Evolutionary conservation across 306 rosid genomes (phyloP), one percentile per base, ranked within the genome.

Genomic region (Acmispon strigosus): DNA sequence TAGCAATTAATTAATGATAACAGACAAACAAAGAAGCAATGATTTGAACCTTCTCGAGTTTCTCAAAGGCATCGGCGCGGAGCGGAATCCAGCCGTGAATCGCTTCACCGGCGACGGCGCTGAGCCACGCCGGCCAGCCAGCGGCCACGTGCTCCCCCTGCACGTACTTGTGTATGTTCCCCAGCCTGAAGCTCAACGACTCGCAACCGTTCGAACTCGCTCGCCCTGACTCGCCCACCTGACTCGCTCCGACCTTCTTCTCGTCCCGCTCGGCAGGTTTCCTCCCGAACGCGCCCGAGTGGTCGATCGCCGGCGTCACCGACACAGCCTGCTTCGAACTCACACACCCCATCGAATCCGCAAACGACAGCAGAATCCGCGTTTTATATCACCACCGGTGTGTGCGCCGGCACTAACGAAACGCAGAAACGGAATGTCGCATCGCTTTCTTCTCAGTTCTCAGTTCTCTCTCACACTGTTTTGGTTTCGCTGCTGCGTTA

Each of bases 71-170:
- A 66, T 92, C 98, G 3, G 91, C 80, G 13, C 84, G 84, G 41
- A 86, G 93, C 3, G 98, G 98, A 10, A 92, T 81, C 98, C 98
- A 92, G 14, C 98, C 98, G 16, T 88, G 93, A 83, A 90, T 90
- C 70, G 98, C 98, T 80, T 92, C 96, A 0, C 93, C 96, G 49
- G 98, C 98, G 72, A 92, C 98, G 78, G 96, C 87, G 78, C 89
- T 75, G 51, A 92, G 98, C 98, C 98, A 92, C 4, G 86, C 89
- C 13, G 98, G 98, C 98, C 98, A 92, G 0, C 96, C 98, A 10
- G 93, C 98, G 0, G 96, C 96, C 48, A 90, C 93, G 55, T 92
- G 96, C 27, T 88, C 98, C 0, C 87, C 79, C 56, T 88, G 87
- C 10, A 84, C 90, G 29, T 90, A 90, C 89, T 81, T 92, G 7